These are phyloP conservation scores for Zoysia pacifica DNA, from an alignment of 176 grass and related monocot species.

Conservation along the genomic window DNA sequence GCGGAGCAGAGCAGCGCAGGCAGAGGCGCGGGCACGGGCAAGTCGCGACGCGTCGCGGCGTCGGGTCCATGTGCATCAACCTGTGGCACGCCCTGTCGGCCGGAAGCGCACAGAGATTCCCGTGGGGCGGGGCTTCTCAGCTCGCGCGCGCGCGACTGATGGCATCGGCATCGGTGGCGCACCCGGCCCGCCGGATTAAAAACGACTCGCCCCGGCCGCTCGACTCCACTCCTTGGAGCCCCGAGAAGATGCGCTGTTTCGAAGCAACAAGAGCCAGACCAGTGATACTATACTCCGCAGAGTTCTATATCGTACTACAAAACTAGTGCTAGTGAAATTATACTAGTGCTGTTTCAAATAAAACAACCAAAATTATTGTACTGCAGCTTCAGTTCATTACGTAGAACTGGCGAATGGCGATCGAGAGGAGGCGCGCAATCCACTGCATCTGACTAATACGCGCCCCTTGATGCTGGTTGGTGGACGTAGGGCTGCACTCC, in stretches of 20 bases:
- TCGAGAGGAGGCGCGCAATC: not conserved
- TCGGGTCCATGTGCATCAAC: conserved; percentile 17
- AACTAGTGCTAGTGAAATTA: not conserved
- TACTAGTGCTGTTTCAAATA: not conserved
- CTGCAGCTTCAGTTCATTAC: not conserved
- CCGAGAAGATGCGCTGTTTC: conserved; percentile 41
- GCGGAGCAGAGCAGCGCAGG: not conserved
- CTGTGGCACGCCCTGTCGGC: too few relatives aligned
- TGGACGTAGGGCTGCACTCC: not conserved
- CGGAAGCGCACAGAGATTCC: not conserved
- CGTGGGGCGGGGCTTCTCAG: not conserved
- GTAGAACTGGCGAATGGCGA: not conserved
- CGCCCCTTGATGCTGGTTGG: not conserved
- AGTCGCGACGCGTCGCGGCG: not conserved
- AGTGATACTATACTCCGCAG: not conserved
- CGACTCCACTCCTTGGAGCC: conserved; percentile 31
- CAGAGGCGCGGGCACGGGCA: not conserved
- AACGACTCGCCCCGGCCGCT: conserved; percentile 20
- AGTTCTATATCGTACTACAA: not conserved
- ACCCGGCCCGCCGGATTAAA: conserved; percentile 15
- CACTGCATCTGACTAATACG: not conserved
- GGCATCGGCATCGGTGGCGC: not conserved
- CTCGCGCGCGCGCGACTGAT: conserved; percentile 4
- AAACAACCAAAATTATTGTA: not conserved
- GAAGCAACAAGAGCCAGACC: conserved; percentile 31